These are phyloP conservation scores for Paramecium sexaurelia DNA, from an alignment of 73 alveolate species.

Conservation along the genomic window DNA sequence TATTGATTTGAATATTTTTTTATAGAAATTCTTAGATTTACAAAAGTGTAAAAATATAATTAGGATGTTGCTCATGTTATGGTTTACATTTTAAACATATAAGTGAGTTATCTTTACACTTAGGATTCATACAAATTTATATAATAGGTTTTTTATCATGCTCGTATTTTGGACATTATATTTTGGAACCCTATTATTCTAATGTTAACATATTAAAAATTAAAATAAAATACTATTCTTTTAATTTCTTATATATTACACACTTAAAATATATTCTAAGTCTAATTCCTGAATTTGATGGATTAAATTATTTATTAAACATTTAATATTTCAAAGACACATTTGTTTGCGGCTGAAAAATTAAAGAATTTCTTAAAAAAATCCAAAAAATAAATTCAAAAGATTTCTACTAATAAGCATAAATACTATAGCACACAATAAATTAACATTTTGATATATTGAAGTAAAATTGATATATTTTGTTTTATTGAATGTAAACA, in stretches of 20 bases:
- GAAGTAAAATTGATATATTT: not conserved
- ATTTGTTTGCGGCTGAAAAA: not conserved
- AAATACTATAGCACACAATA: not conserved
- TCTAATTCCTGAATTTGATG: slow-evolving; percentile 23
- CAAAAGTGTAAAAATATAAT: not conserved
- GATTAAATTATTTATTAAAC: not conserved
- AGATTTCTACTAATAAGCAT: not conserved
- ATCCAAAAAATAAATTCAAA: not conserved
- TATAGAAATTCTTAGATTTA: not conserved
- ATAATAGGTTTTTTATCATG: slow-evolving; percentile 6
- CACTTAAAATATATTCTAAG: not conserved
- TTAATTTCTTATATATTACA: too few species aligned
- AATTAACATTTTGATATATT: not conserved
- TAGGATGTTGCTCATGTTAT: not conserved
- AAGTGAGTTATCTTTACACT: not conserved
- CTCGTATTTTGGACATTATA: not conserved
- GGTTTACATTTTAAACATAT: not conserved
- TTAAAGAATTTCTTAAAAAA: not conserved
- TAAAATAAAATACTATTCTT: slow-evolving; percentile 13
- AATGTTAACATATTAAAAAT: too few species aligned
- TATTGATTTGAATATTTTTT: not conserved
- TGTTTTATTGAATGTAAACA: not conserved
- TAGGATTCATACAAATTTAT: not conserved
- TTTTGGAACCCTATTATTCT: not conserved
- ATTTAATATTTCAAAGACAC: not conserved